Evolutionary conservation across 108 stramenopile species (phyloP), one percentile per base, ranked within the genome.

Genomic region (Cyclotella sp.): DNA sequence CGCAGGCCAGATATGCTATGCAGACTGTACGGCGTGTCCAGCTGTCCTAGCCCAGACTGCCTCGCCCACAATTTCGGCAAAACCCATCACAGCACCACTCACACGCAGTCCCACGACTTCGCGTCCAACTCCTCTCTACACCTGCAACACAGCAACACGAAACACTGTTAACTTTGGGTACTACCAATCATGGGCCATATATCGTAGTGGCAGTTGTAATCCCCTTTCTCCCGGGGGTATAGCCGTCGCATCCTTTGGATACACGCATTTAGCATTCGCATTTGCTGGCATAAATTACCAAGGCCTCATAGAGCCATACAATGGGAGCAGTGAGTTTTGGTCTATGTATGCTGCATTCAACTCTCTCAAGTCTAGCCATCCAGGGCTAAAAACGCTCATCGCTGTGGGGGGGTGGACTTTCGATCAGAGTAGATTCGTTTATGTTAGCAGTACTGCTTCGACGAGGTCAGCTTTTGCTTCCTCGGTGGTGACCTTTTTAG

Each of bases 351-450:
- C 28, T 54, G 10, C 0, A 0, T 81, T 81, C 44, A 81, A 81
- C 63, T 46, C 49, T 18, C 49, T 76, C 46, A 81, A 81, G 40
- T 0, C 14, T 21, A 41, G 24, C 1, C 14, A 81, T 63, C 75
- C 80, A 43, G 52, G 39, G 49, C 53, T 81, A 28, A 81, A 81
- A 44, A 81, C 80, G 24, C 28, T 81, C n/a, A 70, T 76, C 63
- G 80, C 75, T 7, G 68, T 81, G 16, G 80, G 80, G 24, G 80
- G 80, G 22, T 81, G 80, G 80, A 76, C 68, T 2, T 81, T 81
- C 51, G 27, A 63, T 49, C 77, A 81, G 52, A 21, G 24, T 44
- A 52, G 75, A 41, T 81, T 81, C 44, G 30, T 34, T 34, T 21
- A 71, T 28, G 80, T 47, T 22, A 63, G 59, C 39, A 70, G 62